Base-by-base conservation (phyloP, 345 rosid genomes). In the Corymbia maculata region DNA sequence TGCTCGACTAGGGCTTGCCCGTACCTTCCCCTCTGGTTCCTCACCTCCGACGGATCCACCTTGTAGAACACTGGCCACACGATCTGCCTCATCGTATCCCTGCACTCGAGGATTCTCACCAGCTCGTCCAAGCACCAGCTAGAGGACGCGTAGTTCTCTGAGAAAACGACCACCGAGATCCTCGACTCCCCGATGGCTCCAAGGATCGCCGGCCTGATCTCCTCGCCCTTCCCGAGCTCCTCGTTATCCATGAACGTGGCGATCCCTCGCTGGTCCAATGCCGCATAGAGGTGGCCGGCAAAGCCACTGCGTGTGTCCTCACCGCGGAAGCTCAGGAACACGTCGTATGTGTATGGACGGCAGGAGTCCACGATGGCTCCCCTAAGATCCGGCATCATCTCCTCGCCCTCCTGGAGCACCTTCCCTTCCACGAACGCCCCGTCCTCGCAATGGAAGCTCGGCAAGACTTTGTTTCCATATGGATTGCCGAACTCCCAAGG, bases 261-360 rank as follows among this genome's bases (percentile, higher is more conserved):
- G 85, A 90, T 16, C 9, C 91, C 87, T 7, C 47, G 11, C 22
- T 22, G 50, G 16, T 21, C 30, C 64, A 92, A 61, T 47, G 88
- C 85, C 8, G 28, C 88, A 15, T 80, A 52, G 26, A 92, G 87
- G 70, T 86, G 87, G 49, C 79, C 28, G 14, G 86, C n/a, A 87
- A 92, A 91, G 75, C 84, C 61, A 11, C 55, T 79, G n/a, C 91
- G 91, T 8, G 89, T 89, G 88, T 91, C 90, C 42, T 53, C 85
- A 3, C 91, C 93, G 19, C 90, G 13, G 79, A 90, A 91, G 85
- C 92, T 92, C 86, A 89, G 85, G 90, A 90, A 92, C 52, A 90
- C 91, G 19, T 91, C 91, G 51, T 79, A 89, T n/a, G 30, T 36
- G 51, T 85, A 52, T 4, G 45, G 86, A 24, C 7, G 30, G 57